A percentile compares a stretch with the other conserved stretches of the same genome.
Evolutionary conservation across 2,329 filamentous ascomycete genomes (phyloP).

Genomic region (Penicillium thymicola): DNA sequence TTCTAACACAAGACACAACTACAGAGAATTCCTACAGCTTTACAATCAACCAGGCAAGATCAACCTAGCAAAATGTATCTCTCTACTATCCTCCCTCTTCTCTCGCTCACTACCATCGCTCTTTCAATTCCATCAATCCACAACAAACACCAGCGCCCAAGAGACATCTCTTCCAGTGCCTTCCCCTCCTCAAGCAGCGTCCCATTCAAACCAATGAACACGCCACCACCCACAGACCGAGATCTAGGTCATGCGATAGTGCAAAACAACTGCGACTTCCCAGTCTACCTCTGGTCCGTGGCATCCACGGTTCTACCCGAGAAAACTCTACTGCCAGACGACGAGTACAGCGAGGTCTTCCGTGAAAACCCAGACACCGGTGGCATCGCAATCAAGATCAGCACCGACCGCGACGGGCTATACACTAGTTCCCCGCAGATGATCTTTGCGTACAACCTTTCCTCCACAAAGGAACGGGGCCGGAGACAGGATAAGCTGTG

Average conservation of each 20-base stretch:
- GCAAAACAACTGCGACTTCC: conserved; percentile 32
- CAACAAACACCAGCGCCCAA: not conserved
- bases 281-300: conserved; percentile 41
- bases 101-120: conserved; percentile 8
- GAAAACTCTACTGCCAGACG: conserved; percentile 20
- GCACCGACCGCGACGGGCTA: conserved; percentile 33
- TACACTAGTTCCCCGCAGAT: conserved; percentile 36
- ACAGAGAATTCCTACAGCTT: not conserved
- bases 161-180: not conserved
- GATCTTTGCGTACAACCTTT: conserved; percentile 43
- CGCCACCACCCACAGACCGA: conserved; percentile 8
- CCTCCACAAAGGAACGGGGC: conserved; percentile 11
- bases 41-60: not conserved
- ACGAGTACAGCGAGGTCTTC: conserved; percentile 36
- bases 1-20: not conserved
- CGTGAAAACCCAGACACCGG: conserved; percentile 33
- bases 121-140: conserved; percentile 3
- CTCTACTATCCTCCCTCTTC: conserved; percentile 3
- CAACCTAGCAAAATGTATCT: conserved; percentile 8
- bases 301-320: conserved; percentile 25
- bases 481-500: conserved; percentile 28
- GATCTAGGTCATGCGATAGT: conserved; percentile 33
- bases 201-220: not conserved
- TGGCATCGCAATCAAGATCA: conserved; percentile 45
- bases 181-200: not conserved